These are phyloP conservation scores for Marasmius tenuissimus DNA, from an alignment of 1,284 basidiomycete genomes.

Conservation along the genomic window DNA sequence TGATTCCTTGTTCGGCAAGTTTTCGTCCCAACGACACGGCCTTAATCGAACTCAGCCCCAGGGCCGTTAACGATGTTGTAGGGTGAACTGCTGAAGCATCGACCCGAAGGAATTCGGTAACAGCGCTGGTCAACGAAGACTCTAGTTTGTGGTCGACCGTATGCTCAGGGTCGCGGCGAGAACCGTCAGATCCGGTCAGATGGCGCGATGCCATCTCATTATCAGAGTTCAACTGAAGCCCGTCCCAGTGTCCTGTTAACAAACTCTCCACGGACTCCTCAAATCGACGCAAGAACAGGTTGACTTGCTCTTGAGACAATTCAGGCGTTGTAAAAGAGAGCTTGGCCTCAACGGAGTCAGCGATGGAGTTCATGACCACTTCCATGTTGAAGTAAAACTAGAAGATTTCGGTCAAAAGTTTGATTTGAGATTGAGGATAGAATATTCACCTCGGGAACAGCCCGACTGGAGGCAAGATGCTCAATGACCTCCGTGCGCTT, in stretches of 20 bases:
- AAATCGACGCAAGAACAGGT: neutral
- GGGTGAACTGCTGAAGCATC: neutral
- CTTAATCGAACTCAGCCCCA: constrained; percentile 3
- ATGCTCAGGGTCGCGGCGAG: neutral
- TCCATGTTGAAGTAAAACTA: constrained; percentile 3
- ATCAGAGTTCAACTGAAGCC: neutral
- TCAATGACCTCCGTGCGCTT: constrained; percentile 12
- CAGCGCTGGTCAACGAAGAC: neutral
- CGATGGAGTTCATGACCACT: neutral
- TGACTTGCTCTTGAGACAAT: neutral
- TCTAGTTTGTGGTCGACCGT: neutral
- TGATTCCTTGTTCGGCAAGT: neutral
- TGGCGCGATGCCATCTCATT: neutral
- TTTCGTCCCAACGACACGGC: constrained; percentile 1
- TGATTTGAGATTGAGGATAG: neutral
- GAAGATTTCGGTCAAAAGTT: neutral
- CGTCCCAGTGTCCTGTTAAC: neutral
- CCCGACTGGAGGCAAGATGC: neutral
- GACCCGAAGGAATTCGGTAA: constrained; percentile 3
- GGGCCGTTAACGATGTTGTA: neutral
- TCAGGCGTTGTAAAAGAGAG: neutral
- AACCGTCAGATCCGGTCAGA: neutral
- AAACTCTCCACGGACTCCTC: constrained; percentile 1
- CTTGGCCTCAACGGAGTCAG: neutral
- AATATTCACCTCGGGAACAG: neutral